Conservation (phyloP, 345 rosid species). For the Eucalyptus rudis region DNA sequence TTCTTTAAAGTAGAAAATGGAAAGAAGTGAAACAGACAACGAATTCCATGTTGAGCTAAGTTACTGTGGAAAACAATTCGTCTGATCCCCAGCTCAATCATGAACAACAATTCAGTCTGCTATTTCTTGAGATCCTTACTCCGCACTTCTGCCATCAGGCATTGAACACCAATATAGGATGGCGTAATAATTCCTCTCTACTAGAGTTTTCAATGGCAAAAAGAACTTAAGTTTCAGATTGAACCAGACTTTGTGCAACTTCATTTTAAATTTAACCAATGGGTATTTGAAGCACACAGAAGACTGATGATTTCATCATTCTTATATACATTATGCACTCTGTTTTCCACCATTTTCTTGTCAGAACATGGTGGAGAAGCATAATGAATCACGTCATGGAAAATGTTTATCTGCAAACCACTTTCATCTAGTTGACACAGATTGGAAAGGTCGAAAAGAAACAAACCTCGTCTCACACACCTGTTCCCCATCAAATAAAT, state of each 20-base stretch:
- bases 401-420: background rate
- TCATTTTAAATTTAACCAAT: background rate
- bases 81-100: background rate
- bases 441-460: background rate
- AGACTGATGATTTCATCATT: background rate
- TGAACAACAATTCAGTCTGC: background rate
- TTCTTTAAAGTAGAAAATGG: background rate
- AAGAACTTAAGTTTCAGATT: background rate
- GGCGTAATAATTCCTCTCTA: background rate
- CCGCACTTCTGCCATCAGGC: background rate
- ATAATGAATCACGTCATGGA: background rate
- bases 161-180: background rate
- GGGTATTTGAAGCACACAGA: background rate
- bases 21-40: background rate
- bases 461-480: constrained; percentile 10
- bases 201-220: background rate
- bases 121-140: background rate
- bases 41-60: background rate
- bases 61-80: background rate
- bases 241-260: background rate
- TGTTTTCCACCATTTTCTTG: background rate
- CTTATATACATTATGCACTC: background rate
- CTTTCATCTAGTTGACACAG: background rate
- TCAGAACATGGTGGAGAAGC: background rate
- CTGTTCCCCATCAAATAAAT: constrained; percentile 79